Conservation (phyloP, 2,329 filamentous ascomycete genomes). For the Trichophyton schoenleinii region DNA sequence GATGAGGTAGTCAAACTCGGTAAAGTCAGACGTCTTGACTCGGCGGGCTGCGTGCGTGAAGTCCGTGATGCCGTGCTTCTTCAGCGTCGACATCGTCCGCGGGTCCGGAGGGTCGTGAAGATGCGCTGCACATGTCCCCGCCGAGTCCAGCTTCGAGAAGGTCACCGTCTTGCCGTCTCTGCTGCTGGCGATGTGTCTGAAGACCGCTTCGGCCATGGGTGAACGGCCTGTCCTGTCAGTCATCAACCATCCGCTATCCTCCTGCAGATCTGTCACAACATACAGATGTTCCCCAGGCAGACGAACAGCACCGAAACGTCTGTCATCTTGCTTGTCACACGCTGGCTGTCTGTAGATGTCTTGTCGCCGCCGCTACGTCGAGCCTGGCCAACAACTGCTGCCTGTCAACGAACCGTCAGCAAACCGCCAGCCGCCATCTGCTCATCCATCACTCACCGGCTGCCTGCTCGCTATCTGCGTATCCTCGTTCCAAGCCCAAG, state of each 20-base stretch:
- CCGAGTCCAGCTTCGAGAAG: conserved; percentile 66
- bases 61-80: conserved; percentile 58
- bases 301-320: conserved; percentile 73
- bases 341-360: no score
- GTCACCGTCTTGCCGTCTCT: conserved; percentile 43
- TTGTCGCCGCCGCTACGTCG: no score
- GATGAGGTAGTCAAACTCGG: conserved; percentile 81
- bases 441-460: no score
- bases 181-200: conserved; percentile 47
- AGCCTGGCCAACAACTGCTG: no score
- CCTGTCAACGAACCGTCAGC: no score
- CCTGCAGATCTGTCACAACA: conserved; percentile 14
- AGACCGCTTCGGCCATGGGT: conserved; percentile 93
- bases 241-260: no score
- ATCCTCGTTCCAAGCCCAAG: neutral
- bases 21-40: conserved; percentile 61
- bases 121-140: conserved; percentile 85
- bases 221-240: conserved; percentile 44
- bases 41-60: conserved; percentile 69
- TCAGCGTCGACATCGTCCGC: conserved; percentile 69
- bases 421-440: no score
- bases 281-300: conserved; percentile 92
- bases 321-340: neutral
- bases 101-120: conserved; percentile 62
- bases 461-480: neutral